phyloP scores from a whole-genome alignment of 352 stramenopile species.

The Phytophthora multivora region DNA sequence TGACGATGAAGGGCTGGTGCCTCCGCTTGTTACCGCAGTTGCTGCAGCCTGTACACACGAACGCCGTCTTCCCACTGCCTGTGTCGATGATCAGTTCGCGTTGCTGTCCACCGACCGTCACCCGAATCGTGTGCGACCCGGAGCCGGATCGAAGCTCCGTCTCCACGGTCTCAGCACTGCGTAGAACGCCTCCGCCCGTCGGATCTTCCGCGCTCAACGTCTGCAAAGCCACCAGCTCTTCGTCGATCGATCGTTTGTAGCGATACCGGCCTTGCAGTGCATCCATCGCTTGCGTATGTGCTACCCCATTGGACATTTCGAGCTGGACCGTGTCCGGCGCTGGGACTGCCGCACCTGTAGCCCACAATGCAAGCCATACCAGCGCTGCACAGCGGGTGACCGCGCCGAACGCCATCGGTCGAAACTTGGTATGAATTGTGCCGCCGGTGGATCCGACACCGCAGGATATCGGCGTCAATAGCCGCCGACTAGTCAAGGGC shows the following conservation, averaged over 20 bases:
- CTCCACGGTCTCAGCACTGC: conserved; percentile 35
- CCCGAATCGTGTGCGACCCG: conserved; percentile 77
- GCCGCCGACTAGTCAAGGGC: conserved; percentile 19
- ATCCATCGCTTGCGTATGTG: conserved; percentile 17
- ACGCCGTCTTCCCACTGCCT: conserved; percentile 94
- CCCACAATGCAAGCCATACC: conserved; percentile 12
- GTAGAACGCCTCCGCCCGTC: background rate
- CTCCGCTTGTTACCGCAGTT: conserved; percentile 88
- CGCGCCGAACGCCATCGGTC: conserved; percentile 10
- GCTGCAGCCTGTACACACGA: conserved; percentile 92
- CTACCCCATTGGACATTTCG: conserved; percentile 38
- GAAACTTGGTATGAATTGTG: conserved; percentile 1
- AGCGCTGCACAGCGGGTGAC: conserved; percentile 21
- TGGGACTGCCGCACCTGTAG: conserved; percentile 1
- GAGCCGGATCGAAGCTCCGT: conserved; percentile 48
- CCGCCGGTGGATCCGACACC: conserved; percentile 11
- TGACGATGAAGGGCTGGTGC: conserved; percentile 76
- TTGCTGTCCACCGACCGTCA: conserved; percentile 61
- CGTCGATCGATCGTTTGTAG: conserved; percentile 11
- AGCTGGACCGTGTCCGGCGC: conserved; percentile 44
- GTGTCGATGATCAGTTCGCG: conserved; percentile 96
- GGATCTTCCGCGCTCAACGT: conserved; percentile 3
- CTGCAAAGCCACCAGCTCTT: conserved; percentile 11
- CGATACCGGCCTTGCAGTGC: conserved; percentile 26
- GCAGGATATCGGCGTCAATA: conserved; percentile 15